These are phyloP conservation scores for Trichoderma sp. DNA, from an alignment of 2,329 filamentous ascomycete genomes.

Conservation along the genomic window DNA sequence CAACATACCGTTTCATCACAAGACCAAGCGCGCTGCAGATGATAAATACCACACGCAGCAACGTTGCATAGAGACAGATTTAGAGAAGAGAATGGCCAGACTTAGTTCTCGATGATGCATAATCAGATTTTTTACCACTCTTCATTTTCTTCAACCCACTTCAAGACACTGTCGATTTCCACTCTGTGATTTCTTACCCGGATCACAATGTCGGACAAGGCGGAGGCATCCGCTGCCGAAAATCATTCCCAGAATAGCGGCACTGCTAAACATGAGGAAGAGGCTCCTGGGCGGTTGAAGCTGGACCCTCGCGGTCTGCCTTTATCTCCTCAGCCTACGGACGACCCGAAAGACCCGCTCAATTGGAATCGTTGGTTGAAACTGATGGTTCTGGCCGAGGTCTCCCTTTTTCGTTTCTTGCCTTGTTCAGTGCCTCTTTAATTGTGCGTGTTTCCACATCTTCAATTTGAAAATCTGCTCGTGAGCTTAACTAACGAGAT, in stretches of 20 bases:
- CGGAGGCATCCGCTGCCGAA: background rate
- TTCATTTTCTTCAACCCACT: background rate
- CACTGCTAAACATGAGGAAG: conserved; percentile 10
- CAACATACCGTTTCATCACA: background rate
- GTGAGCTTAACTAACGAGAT: background rate
- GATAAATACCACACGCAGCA: conserved; percentile 9
- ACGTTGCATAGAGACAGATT: background rate
- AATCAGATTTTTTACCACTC: background rate
- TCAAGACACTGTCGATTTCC: background rate
- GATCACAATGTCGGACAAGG: background rate
- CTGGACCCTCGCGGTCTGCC: conserved; percentile 8
- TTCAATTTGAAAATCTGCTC: background rate
- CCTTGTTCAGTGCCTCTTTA: conserved; percentile 13
- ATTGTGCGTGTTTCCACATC: background rate
- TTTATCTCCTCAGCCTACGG: conserved; percentile 5
- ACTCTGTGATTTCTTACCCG: background rate
- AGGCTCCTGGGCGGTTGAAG: background rate
- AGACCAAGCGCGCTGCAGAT: background rate
- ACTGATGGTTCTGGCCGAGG: conserved; percentile 12
- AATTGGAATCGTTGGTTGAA: conserved; percentile 18
- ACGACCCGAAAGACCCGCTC: conserved; percentile 13
- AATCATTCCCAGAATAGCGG: conserved; percentile 4
- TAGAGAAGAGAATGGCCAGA: background rate
- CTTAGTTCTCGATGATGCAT: background rate
- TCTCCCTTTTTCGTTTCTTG: conserved; percentile 11